Evolutionary conservation across 495 filamentous ascomycete species (phyloP).

Genomic region (Podospora tetraspora): DNA sequence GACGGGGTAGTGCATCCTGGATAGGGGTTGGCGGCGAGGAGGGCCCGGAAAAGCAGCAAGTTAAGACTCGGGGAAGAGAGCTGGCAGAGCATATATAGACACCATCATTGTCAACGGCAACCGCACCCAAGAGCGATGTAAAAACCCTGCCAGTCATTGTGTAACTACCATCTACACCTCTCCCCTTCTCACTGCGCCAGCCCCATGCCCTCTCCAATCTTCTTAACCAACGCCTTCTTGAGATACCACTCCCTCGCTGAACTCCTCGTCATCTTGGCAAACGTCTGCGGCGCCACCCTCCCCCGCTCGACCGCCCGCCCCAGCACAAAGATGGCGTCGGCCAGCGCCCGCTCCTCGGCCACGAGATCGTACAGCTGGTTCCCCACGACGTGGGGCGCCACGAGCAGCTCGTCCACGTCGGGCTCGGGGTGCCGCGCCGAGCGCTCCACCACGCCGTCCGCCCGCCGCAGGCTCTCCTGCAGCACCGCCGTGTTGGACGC

Average conservation of each 20-base stretch:
- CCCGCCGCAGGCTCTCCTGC: constrained; percentile 67
- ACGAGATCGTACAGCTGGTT: constrained; percentile 86
- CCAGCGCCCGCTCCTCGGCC: constrained; percentile 77
- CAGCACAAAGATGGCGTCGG: constrained; percentile 79
- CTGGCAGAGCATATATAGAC: not conserved
- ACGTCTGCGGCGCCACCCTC: constrained; percentile 70
- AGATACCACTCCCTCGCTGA: constrained; percentile 85
- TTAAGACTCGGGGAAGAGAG: not conserved
- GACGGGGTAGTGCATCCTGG: not conserved
- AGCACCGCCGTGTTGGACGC: constrained; percentile 72
- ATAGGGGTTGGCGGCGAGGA: not conserved
- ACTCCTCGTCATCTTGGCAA: constrained; percentile 75
- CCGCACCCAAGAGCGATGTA: not conserved
- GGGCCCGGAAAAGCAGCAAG: not conserved
- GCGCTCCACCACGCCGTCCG: constrained; percentile 70
- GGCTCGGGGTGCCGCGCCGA: constrained; percentile 49
- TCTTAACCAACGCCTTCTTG: constrained; percentile 81
- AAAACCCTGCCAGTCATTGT: not conserved
- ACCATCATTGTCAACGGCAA: not conserved
- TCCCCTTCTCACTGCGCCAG: constrained; percentile 12
- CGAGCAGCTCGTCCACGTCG: constrained; percentile 78
- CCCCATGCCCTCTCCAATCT: constrained; percentile 84
- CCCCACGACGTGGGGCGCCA: constrained; percentile 89
- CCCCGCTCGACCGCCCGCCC: constrained; percentile 77
- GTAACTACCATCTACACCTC: too few relatives aligned